Evolutionary conservation across 1,284 basidiomycete species (phyloP).

Genomic region (Boletellus sp.): DNA sequence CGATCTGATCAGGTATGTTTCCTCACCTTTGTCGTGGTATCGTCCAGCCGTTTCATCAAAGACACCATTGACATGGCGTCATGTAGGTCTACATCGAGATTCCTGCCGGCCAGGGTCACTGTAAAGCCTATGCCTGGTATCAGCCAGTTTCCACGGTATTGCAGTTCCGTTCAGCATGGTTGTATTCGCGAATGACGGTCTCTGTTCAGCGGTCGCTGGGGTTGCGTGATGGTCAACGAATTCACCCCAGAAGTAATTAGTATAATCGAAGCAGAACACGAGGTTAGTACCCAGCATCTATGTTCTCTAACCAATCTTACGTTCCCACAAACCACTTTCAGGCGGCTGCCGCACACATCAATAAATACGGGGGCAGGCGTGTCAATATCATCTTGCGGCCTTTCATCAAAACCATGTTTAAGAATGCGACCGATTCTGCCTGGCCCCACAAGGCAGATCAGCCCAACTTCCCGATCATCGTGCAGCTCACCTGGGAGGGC

Average conservation of each 20-base stretch:
- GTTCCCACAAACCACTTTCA: not conserved
- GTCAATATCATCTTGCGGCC: constrained; percentile 23
- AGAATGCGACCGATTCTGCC: constrained; percentile 21
- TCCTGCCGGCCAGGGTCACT: not conserved
- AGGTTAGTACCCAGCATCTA: not conserved
- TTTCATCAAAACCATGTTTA: constrained; percentile 23
- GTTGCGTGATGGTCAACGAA: not conserved
- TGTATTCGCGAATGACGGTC: too few species aligned
- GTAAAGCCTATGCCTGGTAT: not conserved
- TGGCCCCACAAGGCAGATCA: constrained; percentile 23
- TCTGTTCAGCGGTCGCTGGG: not conserved
- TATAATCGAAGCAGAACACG: not conserved
- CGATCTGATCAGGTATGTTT: not conserved
- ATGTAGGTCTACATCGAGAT: too few species aligned
- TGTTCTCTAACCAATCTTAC: too few species aligned
- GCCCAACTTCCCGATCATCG: constrained; percentile 21
- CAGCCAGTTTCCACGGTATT: not conserved
- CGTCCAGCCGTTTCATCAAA: too few species aligned
- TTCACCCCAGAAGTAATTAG: not conserved
- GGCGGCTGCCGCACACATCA: not conserved
- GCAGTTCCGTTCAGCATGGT: not conserved
- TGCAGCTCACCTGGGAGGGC: constrained; percentile 23
- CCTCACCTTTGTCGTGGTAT: not conserved
- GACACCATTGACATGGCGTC: too few species aligned
- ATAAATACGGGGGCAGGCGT: not conserved